A percentile compares a stretch with the other conserved stretches of the same genome.
Conservation (phyloP, 2,329 filamentous ascomycete species). For the Helicocarpus griseus region DNA sequence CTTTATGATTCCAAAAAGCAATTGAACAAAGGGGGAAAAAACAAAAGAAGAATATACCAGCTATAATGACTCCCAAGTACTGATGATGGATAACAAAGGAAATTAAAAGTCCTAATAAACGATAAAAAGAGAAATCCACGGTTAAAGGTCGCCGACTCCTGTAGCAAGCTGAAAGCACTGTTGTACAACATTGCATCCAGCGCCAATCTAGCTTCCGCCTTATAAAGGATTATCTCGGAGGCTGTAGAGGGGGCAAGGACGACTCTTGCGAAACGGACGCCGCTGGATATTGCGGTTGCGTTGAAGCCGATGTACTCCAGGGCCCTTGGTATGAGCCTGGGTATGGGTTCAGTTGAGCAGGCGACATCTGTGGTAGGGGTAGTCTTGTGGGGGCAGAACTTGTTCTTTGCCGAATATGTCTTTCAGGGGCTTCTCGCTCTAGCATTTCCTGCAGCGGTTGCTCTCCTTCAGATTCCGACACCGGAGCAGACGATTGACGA, state of each 20-base stretch:
- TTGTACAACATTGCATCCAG: neutral
- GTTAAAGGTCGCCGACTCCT: neutral
- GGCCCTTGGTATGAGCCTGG: neutral
- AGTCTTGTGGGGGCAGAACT: conserved; percentile 3
- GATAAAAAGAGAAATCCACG: neutral
- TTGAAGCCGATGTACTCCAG: neutral
- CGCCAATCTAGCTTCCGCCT: conserved; percentile 6
- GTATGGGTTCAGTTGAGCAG: conserved; percentile 1
- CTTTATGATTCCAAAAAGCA: neutral
- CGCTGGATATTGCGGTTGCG: too few species aligned
- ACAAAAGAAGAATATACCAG: too few species aligned
- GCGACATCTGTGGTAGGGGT: neutral
- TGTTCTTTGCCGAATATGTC: conserved; percentile 10
- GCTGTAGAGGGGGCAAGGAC: neutral
- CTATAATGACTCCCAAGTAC: too few species aligned
- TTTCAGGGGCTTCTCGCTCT: conserved; percentile 5
- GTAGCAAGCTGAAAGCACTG: neutral
- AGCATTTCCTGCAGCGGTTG: neutral
- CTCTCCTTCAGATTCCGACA: conserved; percentile 6
- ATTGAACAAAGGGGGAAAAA: too few species aligned
- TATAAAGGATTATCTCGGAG: neutral
- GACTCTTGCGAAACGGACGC: neutral
- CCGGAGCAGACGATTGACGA: neutral
- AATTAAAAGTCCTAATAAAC: too few species aligned
- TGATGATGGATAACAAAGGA: neutral